Evolutionary conservation across 805 yeast species (phyloP), one percentile per base, ranked within the genome.

Genomic region (Lipomyces spencermartinsiae): DNA sequence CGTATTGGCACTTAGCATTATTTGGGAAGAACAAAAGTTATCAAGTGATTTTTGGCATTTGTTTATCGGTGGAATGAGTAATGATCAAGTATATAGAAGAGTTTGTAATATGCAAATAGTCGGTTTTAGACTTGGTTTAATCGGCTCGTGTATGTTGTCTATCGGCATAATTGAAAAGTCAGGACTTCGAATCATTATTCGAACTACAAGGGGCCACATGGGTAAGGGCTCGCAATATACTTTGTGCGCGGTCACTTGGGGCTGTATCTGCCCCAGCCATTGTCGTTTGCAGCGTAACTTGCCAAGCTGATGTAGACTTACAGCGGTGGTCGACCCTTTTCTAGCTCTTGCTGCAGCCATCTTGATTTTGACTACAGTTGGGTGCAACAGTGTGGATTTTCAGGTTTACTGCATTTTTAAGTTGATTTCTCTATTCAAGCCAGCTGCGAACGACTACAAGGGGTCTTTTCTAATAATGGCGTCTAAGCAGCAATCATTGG

Each of bases 401-500:
- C 10, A n/a, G 49, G 19, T n/a, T 25, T 43, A 16, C n/a, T 43
- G 7, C 49, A 5, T 43, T 22, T n/a, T n/a, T 19, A 12, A 43
- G 22, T 19, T 16, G 49, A n/a, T 43, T 43, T 6, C 49, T 16
- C 16, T n/a, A 43, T 43, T 43, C 8, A 35, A n/a, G 1, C 8
- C 49, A 43, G 49, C 4, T 43, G 16, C 29, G 9, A 16, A n/a
- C 8, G 8, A 43, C 49, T 7, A 19, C 29, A 16, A 6, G 10
- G 49, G 16, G 9, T 8, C n/a, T 29, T 6, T 53, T 16, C 12
- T 53, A 31, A 10, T 39, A 31, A 81, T 84, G 77, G 93, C 92
- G 56, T 79, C 87, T 31, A 86, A 86, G 73, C 90, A 87, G 71
- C 89, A 88, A 74, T 88, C 87, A 62, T 82, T 83, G 51, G 82